Percentiles rank a stretch among this genome's conserved stretches.
These are phyloP conservation scores for Heritiera littoralis DNA, from an alignment of 345 rosid species.

Conservation along the genomic window DNA sequence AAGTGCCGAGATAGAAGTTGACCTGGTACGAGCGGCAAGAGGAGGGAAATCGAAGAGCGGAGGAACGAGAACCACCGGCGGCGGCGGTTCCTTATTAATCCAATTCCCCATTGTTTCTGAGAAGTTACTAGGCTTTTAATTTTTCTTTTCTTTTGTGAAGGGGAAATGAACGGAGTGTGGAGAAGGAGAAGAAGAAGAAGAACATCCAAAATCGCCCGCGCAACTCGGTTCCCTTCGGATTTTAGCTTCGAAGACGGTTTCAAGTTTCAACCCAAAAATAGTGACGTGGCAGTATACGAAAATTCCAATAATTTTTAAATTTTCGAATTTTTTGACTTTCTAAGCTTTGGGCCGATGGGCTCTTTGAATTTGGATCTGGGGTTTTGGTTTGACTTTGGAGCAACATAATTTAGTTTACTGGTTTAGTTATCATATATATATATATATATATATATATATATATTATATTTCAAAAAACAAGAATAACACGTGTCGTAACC, in stretches of 20 bases:
- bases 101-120: conserved; percentile 54
- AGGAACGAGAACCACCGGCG: conserved; percentile 87
- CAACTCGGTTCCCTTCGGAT: conserved; percentile 23
- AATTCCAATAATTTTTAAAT: too few relatives aligned
- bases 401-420: too few relatives aligned
- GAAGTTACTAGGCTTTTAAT: not conserved
- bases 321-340: too few relatives aligned
- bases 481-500: too few relatives aligned
- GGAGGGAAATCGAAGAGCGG: conserved; percentile 95
- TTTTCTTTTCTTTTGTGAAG: not conserved
- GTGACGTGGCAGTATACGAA: conserved; percentile 7
- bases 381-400: too few relatives aligned
- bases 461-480: too few relatives aligned
- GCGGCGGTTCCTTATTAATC: conserved; percentile 64
- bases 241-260: conserved; percentile 12
- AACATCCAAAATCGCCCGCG: not conserved
- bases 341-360: too few relatives aligned
- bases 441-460: too few relatives aligned
- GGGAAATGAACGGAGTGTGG: not conserved
- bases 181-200: not conserved
- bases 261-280: conserved; percentile 13
- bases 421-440: too few relatives aligned
- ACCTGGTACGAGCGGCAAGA: conserved; percentile 86
- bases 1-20: conserved; percentile 14
- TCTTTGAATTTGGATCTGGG: too few relatives aligned